phyloP scores from a whole-genome alignment of 441 rosid species.

The Erodium trifolium region DNA sequence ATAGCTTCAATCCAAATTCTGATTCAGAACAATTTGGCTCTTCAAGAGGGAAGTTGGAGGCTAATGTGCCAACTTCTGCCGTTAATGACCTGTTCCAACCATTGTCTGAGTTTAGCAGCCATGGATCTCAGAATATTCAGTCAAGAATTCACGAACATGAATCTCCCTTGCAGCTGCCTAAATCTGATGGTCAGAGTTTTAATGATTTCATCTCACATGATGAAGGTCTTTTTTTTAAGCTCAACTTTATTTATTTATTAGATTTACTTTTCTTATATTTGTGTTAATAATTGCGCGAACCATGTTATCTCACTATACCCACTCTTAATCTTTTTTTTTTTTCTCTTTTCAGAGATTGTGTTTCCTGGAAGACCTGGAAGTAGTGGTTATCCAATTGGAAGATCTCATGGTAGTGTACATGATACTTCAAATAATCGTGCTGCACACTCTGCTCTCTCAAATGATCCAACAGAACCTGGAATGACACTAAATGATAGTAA shows the following conservation, averaged over 20 bases:
- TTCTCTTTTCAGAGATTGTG: conserved; percentile 41
- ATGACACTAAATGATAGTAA: conserved; percentile 44
- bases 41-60: conserved; percentile 30
- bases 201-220: conserved; percentile 45
- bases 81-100: not conserved
- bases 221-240: conserved; percentile 42
- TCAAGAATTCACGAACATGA: conserved; percentile 36
- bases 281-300: not conserved
- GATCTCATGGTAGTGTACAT: conserved; percentile 32
- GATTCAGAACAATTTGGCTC: conserved; percentile 31
- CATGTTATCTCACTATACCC: not conserved
- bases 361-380: conserved; percentile 41
- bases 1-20: conserved; percentile 22
- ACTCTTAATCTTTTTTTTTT: not conserved
- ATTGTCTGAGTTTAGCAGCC: too few species aligned
- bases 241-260: conserved; percentile 4
- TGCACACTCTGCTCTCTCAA: conserved; percentile 33
- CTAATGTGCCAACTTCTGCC: conserved; percentile 25
- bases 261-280: not conserved
- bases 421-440: conserved; percentile 24
- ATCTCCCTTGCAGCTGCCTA: conserved; percentile 29
- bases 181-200: conserved; percentile 35
- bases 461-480: conserved; percentile 33
- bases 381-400: conserved; percentile 33
- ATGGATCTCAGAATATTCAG: not conserved